A percentile compares a stretch with the other conserved stretches of the same genome.
These are phyloP conservation scores for Trametes sp. DNA, from an alignment of 1,284 basidiomycete species.

Conservation along the genomic window DNA sequence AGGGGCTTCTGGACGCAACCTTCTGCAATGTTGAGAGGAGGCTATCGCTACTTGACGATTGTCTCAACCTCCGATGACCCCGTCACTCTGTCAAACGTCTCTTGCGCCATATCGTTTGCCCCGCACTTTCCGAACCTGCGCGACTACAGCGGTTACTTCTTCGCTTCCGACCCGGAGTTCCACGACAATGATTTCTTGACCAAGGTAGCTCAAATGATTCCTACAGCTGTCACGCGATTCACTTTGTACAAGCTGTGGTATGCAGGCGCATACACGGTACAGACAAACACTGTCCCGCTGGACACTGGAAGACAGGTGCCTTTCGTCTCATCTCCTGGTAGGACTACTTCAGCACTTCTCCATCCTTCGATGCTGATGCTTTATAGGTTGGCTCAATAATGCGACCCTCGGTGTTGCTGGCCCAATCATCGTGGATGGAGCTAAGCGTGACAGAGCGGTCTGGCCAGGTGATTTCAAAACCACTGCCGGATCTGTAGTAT, in stretches of 20 bases:
- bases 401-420: conserved; percentile 62
- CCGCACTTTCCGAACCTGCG: conserved; percentile 60
- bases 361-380: background rate
- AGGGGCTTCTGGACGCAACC: conserved; percentile 60
- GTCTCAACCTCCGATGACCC: conserved; percentile 47
- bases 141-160: conserved; percentile 65
- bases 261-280: conserved; percentile 67
- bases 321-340: conserved; percentile 48
- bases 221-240: background rate
- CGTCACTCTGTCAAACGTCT: conserved; percentile 56
- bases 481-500: background rate
- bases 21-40: conserved; percentile 53
- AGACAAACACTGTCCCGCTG: conserved; percentile 62
- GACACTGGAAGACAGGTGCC: conserved; percentile 62
- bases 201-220: conserved; percentile 45
- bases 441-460: conserved; percentile 66
- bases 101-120: conserved; percentile 63
- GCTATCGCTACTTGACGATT: conserved; percentile 64
- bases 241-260: conserved; percentile 56
- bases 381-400: conserved; percentile 62
- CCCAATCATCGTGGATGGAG: conserved; percentile 69
- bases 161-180: conserved; percentile 52
- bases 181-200: conserved; percentile 60
- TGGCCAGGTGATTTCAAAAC: conserved; percentile 54
- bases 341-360: too few relatives aligned